phyloP scores from a whole-genome alignment of 352 stramenopile genomes.

The Pythium guiyangense region DNA sequence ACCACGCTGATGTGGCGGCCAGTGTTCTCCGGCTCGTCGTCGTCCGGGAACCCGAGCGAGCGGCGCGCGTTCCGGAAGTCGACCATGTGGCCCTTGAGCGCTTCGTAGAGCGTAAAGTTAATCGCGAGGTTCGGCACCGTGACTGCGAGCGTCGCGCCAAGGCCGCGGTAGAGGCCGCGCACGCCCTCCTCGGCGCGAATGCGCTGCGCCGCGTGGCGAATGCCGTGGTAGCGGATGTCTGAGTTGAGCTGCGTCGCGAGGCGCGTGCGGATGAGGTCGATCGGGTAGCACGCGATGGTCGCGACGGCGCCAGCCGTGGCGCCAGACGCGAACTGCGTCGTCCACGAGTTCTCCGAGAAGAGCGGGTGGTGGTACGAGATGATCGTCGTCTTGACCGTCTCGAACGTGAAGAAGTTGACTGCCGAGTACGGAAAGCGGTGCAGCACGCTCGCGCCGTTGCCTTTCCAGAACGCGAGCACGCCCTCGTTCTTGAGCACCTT shows the following conservation, averaged over 20 bases:
- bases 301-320: constrained; percentile 66
- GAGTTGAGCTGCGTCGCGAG: constrained; percentile 91
- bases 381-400: constrained; percentile 84
- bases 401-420: constrained; percentile 97
- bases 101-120: constrained; percentile 95
- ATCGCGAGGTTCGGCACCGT: constrained; percentile 95
- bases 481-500: constrained; percentile 94
- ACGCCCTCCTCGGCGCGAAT: constrained; percentile 88
- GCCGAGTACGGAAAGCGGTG: constrained; percentile 96
- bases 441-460: constrained; percentile 94
- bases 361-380: constrained; percentile 55
- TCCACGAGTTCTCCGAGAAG: constrained; percentile 73
- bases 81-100: constrained; percentile 88
- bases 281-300: constrained; percentile 93
- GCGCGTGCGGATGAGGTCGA: constrained; percentile 94
- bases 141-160: constrained; percentile 92
- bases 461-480: constrained; percentile 92
- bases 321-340: constrained; percentile 71
- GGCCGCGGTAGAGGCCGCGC: constrained; percentile 91
- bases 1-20: constrained; percentile 42
- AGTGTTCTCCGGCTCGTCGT: constrained; percentile 15
- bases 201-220: constrained; percentile 91
- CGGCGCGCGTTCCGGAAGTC: constrained; percentile 59
- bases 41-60: constrained; percentile 21
- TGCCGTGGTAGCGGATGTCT: constrained; percentile 88